Evolutionary conservation across 2,329 filamentous ascomycete genomes (phyloP).

Genomic region (Apiospora saccharicola): DNA sequence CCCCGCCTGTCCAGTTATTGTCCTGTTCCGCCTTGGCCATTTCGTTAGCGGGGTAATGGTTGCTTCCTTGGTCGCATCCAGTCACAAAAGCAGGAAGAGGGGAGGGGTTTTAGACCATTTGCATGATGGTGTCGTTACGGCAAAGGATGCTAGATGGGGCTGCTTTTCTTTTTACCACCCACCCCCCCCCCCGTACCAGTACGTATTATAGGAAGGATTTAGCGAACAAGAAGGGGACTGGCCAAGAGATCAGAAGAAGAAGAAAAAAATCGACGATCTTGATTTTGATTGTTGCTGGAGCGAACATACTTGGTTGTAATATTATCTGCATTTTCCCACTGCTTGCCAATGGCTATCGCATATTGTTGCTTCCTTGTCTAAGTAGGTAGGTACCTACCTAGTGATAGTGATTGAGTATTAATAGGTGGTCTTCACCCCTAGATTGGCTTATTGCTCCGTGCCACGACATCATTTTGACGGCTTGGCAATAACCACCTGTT

Average conservation of each 20-base stretch:
- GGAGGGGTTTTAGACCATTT: background rate
- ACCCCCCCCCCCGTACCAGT: background rate
- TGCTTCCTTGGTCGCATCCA: background rate
- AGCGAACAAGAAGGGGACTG: background rate
- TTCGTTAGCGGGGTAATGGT: background rate
- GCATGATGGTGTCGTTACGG: background rate
- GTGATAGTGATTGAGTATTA: background rate
- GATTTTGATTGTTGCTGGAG: conserved; percentile 10
- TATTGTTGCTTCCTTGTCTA: background rate
- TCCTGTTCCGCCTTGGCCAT: background rate
- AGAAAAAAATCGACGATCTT: conserved; percentile 5
- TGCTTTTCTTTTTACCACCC: background rate
- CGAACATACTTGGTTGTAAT: conserved; percentile 13
- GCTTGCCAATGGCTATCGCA: background rate
- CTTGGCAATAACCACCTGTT: no score
- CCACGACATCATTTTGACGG: no score
- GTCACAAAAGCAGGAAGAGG: background rate
- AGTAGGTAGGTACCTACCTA: background rate
- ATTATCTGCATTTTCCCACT: conserved; percentile 10
- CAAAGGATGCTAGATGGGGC: background rate
- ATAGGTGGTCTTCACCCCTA: background rate
- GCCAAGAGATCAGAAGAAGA: background rate
- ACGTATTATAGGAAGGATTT: conserved; percentile 1
- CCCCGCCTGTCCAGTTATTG: background rate
- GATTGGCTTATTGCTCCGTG: no score